These are phyloP conservation scores for Colletotrichum musicola DNA, from an alignment of 2,329 filamentous ascomycete species.

Conservation along the genomic window DNA sequence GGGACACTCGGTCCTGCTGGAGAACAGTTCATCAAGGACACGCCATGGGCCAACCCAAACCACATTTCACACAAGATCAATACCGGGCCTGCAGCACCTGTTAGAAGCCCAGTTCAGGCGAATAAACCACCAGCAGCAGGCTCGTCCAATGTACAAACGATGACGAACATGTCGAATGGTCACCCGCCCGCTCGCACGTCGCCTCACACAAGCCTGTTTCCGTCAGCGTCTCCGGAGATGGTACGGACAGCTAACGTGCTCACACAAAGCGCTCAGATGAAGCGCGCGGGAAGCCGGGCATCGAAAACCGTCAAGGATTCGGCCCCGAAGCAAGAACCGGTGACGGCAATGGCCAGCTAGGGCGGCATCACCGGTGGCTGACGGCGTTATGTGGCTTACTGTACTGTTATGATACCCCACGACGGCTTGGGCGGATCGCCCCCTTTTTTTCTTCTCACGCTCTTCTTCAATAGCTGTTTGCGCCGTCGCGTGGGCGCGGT, in stretches of 20 bases:
- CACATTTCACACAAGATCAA: constrained; percentile 74
- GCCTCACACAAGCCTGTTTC: constrained; percentile 25
- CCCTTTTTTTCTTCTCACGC: constrained; percentile 10
- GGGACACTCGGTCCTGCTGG: constrained; percentile 74
- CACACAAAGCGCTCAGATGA: constrained; percentile 37
- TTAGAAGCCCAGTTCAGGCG: constrained; percentile 36
- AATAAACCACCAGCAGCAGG: constrained; percentile 22
- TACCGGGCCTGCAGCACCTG: constrained; percentile 47
- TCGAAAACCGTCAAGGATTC: constrained; percentile 38
- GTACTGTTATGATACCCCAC: constrained; percentile 41
- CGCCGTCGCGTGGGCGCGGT: background rate
- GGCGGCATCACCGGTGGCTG: constrained; percentile 29
- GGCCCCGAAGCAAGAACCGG: constrained; percentile 38
- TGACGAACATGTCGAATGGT: constrained; percentile 29
- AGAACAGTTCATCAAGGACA: constrained; percentile 90
- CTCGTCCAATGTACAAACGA: constrained; percentile 15
- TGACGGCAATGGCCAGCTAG: constrained; percentile 38
- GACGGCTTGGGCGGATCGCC: constrained; percentile 34
- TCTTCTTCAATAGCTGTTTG: constrained; percentile 11
- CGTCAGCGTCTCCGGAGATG: constrained; percentile 38
- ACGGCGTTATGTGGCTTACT: constrained; percentile 39
- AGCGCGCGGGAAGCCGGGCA: constrained; percentile 37
- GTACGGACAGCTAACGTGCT: constrained; percentile 37
- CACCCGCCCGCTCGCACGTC: constrained; percentile 19
- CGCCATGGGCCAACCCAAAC: constrained; percentile 92